Conservation (phyloP, 768 basidiomycete species). For the Pholiota conissans region DNA sequence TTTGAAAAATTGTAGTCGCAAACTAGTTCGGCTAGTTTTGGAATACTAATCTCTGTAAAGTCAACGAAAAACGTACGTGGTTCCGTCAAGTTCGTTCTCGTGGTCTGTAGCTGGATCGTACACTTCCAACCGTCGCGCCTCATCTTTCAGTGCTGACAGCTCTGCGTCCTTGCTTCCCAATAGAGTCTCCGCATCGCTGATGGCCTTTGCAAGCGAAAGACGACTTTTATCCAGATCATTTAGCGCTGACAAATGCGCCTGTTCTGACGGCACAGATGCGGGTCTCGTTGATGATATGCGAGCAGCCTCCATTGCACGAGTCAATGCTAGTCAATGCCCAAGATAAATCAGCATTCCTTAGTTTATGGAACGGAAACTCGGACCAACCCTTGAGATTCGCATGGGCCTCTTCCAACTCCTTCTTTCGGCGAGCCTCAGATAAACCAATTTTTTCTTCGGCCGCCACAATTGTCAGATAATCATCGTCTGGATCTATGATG, state of each 20-base stretch:
- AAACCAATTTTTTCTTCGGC: slow-evolving; percentile 70
- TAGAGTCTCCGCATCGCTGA: slow-evolving; percentile 68
- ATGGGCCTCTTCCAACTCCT: slow-evolving; percentile 69
- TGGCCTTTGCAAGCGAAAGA: slow-evolving; percentile 69
- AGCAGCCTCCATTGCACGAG: slow-evolving; percentile 65
- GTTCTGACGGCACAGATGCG: slow-evolving; percentile 63
- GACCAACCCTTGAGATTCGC: slow-evolving; percentile 62
- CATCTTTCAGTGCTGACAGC: slow-evolving; percentile 66
- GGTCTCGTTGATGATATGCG: slow-evolving; percentile 72
- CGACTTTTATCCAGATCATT: slow-evolving; percentile 66
- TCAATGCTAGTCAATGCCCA: slow-evolving; percentile 46
- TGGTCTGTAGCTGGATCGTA: slow-evolving; percentile 76
- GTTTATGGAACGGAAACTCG: too few relatives aligned
- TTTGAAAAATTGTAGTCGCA: slow-evolving; percentile 69
- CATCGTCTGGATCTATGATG: slow-evolving; percentile 78
- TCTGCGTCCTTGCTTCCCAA: slow-evolving; percentile 71
- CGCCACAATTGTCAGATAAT: slow-evolving; percentile 72
- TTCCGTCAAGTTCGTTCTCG: slow-evolving; percentile 65
- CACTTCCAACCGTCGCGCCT: slow-evolving; percentile 57
- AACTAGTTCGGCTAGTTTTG: slow-evolving; percentile 45
- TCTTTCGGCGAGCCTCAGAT: slow-evolving; percentile 57
- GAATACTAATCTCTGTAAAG: too few relatives aligned
- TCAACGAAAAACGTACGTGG: slow-evolving; percentile 52
- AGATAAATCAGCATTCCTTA: not conserved
- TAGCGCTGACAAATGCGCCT: slow-evolving; percentile 57